Evolutionary conservation across 345 rosid species (phyloP).

Genomic region (Arabis hirsuta): DNA sequence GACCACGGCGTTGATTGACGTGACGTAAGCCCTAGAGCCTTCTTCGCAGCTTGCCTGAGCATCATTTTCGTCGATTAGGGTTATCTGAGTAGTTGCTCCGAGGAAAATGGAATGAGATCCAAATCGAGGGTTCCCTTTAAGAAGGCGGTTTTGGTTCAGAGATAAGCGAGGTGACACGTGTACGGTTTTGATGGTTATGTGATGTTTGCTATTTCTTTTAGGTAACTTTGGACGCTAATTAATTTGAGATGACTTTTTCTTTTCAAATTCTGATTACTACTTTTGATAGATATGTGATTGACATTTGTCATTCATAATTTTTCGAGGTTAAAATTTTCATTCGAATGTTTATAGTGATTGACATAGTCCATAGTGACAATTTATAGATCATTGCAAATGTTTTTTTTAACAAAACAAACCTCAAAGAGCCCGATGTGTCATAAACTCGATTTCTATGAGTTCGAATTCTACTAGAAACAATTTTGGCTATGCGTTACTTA

Average conservation of each 20-base stretch:
- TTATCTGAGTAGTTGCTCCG: not conserved
- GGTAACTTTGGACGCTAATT: conserved; percentile 11
- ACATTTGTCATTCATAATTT: no score
- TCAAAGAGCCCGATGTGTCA: no score
- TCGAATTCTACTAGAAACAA: no score
- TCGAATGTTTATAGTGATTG: no score
- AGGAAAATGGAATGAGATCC: conserved; percentile 4
- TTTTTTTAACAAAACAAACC: no score
- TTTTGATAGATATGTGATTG: no score
- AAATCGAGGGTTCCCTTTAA: not conserved
- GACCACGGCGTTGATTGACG: conserved; percentile 41
- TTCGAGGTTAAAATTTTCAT: no score
- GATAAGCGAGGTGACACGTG: conserved; percentile 41
- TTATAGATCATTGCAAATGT: no score
- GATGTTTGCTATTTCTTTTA: conserved; percentile 5
- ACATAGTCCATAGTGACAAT: no score
- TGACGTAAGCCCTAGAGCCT: conserved; percentile 50
- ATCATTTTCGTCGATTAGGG: conserved; percentile 39
- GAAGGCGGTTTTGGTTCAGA: conserved; percentile 24
- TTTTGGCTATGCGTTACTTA: no score
- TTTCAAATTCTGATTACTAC: no score
- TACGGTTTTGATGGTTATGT: conserved; percentile 27
- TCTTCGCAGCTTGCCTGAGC: conserved; percentile 60
- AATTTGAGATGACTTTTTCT: not conserved
- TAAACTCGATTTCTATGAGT: no score